A percentile compares a stretch with the other conserved stretches of the same genome.
Conservation (phyloP, 1,284 basidiomycete genomes). For the Ustilago loliicola region DNA sequence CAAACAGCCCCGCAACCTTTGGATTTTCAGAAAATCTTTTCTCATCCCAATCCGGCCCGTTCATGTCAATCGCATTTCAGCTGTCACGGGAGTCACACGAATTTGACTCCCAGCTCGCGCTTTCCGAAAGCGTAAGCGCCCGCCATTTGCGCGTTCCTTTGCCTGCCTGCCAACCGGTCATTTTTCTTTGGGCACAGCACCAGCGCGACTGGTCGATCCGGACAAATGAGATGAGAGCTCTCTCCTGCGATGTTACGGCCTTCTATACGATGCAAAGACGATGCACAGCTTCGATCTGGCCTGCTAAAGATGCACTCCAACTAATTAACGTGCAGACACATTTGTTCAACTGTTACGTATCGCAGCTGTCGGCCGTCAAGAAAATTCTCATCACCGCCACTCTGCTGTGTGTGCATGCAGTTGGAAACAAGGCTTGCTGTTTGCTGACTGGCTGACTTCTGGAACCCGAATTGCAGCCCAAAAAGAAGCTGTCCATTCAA, state of each 20-base stretch:
- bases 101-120: not conserved
- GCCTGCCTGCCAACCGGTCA: not conserved
- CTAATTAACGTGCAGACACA: not conserved
- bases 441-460: not conserved
- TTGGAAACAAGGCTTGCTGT: not conserved
- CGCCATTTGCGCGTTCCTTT: not conserved
- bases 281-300: not conserved
- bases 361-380: not conserved
- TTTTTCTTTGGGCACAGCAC: not conserved
- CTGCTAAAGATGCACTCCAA: not conserved
- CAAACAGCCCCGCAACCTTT: not conserved
- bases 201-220: not conserved
- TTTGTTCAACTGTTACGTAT: not conserved
- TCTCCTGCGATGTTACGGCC: not conserved
- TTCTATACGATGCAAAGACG: not conserved
- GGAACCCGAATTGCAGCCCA: conserved; percentile 1
- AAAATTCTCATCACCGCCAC: not conserved
- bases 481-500: not conserved
- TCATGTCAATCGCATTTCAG: not conserved
- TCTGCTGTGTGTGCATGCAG: not conserved
- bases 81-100: not conserved
- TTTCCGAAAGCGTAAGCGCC: conserved; percentile 6
- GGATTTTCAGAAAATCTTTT: not conserved
- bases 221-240: not conserved
- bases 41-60: not conserved